Evolutionary conservation across 2,329 filamentous ascomycete genomes (phyloP).

Genomic region (Thermochaetoides dissita): DNA sequence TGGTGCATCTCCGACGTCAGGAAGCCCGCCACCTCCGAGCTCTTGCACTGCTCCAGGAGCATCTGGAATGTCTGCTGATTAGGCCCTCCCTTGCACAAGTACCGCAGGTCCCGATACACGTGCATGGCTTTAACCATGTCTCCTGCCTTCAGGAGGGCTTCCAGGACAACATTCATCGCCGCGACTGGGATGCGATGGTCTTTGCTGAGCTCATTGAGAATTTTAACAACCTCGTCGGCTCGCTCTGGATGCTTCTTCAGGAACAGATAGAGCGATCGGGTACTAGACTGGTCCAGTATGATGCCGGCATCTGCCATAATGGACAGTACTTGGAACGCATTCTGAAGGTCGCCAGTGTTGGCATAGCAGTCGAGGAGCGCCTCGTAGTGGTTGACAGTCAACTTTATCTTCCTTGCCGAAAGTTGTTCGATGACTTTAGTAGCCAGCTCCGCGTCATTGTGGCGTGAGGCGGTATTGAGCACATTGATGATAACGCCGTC

Average conservation of each 20-base stretch:
- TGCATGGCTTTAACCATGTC: constrained; percentile 18
- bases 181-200: constrained; percentile 23
- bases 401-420: constrained; percentile 39
- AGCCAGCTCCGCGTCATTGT: constrained; percentile 54
- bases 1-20: constrained; percentile 25
- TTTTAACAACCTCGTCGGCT: constrained; percentile 36
- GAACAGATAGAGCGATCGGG: constrained; percentile 45
- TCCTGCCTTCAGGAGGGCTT: constrained; percentile 17
- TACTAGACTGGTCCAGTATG: constrained; percentile 42
- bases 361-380: constrained; percentile 60
- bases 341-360: constrained; percentile 41
- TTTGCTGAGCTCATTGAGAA: constrained; percentile 38
- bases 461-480: constrained; percentile 55
- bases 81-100: constrained; percentile 22
- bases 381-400: constrained; percentile 63
- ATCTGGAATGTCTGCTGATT: constrained; percentile 24
- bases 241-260: constrained; percentile 34
- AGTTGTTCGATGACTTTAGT: constrained; percentile 57
- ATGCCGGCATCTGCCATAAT: constrained; percentile 58
- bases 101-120: constrained; percentile 24
- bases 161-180: constrained; percentile 28
- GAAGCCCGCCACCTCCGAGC: constrained; percentile 20
- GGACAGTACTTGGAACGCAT: constrained; percentile 55
- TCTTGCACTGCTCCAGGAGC: constrained; percentile 20
- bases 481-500: constrained; percentile 35